phyloP scores from a whole-genome alignment of 2,329 filamentous ascomycete species.

The Polytolypa hystricis region DNA sequence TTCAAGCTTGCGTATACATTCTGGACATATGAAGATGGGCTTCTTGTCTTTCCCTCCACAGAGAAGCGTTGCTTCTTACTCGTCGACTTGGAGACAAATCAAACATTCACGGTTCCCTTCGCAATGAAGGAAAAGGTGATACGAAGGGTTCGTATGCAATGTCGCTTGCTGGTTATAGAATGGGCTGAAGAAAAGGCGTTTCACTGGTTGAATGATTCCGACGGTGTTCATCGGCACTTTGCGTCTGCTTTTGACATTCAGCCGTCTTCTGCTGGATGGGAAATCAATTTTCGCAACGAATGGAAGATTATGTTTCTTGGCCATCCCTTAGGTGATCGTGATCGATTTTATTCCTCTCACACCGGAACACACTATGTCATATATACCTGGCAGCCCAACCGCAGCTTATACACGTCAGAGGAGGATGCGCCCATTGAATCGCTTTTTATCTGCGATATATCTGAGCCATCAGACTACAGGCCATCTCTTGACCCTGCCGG shows the following conservation, averaged over 20 bases:
- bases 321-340: conserved; percentile 42
- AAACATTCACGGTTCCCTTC: conserved; percentile 41
- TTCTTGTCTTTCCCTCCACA: conserved; percentile 43
- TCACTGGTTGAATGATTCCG: conserved; percentile 41
- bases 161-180: conserved; percentile 50
- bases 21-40: conserved; percentile 49
- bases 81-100: conserved; percentile 40
- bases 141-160: conserved; percentile 43
- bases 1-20: conserved; percentile 27
- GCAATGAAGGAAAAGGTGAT: conserved; percentile 39
- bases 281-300: conserved; percentile 43
- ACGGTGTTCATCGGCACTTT: conserved; percentile 47
- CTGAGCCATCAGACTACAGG: conserved; percentile 36
- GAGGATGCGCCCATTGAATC: conserved; percentile 49
- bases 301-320: conserved; percentile 51
- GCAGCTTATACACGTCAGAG: conserved; percentile 41
- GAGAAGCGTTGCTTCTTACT: conserved; percentile 29
- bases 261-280: conserved; percentile 24
- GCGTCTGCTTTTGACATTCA: conserved; percentile 47
- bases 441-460: conserved; percentile 50
- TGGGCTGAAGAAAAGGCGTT: conserved; percentile 47
- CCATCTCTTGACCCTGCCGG: conserved; percentile 42
- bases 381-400: conserved; percentile 51
- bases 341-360: conserved; percentile 54
- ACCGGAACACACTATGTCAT: conserved; percentile 49